These are phyloP conservation scores for Candida neerlandica DNA, from an alignment of 1,139 yeast genomes.

Conservation along the genomic window DNA sequence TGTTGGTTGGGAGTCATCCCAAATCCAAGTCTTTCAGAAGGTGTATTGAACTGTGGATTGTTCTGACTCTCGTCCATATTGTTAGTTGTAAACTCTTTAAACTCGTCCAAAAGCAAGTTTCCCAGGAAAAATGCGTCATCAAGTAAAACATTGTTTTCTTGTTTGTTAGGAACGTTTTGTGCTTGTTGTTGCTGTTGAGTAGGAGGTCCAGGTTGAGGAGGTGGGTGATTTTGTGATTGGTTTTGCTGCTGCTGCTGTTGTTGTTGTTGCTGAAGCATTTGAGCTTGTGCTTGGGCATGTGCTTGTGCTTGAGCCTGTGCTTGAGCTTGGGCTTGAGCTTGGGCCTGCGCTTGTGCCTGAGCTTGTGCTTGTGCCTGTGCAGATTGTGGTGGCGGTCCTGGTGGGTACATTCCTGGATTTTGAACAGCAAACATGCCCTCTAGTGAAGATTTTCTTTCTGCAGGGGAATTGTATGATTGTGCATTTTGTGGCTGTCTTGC, in stretches of 20 bases:
- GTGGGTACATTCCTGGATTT: conserved; percentile 15
- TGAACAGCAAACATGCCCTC: conserved; percentile 8
- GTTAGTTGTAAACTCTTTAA: conserved; percentile 4
- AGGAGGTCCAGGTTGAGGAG: conserved; percentile 9
- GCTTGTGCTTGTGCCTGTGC: conserved; percentile 17
- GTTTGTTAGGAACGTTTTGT: conserved; percentile 9
- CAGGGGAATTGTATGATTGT: not conserved
- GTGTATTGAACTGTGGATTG: conserved; percentile 1
- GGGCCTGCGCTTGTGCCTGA: conserved; percentile 18
- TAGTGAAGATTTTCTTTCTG: conserved; percentile 4
- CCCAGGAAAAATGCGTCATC: conserved; percentile 10
- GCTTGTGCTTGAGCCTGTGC: conserved; percentile 17
- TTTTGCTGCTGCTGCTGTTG: conserved; percentile 14
- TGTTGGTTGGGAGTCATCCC: conserved; percentile 5
- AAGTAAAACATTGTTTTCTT: conserved; percentile 1
- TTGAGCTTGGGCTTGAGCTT: too few relatives aligned
- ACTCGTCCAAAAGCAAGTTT: conserved; percentile 9
- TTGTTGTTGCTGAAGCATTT: conserved; percentile 13
- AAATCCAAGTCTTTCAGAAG: conserved; percentile 1
- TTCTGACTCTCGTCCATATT: conserved; percentile 2
- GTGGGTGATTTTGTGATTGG: conserved; percentile 13
- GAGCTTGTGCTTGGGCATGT: conserved; percentile 16
- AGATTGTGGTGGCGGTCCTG: conserved; percentile 9
- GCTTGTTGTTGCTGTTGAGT: conserved; percentile 10
- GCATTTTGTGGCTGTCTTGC: not conserved